Percentiles rank a stretch among this genome's conserved stretches.
phyloP scores from a whole-genome alignment of 495 filamentous ascomycete species.

The Aspergillus asperescens region DNA sequence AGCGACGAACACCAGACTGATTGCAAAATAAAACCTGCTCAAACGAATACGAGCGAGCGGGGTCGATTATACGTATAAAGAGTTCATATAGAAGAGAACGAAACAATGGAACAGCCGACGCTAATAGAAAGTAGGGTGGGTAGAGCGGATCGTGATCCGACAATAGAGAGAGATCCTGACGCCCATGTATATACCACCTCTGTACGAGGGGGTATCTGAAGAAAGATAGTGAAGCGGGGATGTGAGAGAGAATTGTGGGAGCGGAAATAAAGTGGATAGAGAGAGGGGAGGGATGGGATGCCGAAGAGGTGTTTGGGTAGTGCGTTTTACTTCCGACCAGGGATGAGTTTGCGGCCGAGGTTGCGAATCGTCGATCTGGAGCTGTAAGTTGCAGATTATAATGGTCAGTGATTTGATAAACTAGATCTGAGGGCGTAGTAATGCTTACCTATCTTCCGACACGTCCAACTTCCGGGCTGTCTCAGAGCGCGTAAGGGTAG shows the following conservation, averaged over 20 bases:
- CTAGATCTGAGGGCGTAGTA: neutral
- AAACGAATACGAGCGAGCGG: neutral
- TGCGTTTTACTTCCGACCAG: constrained; percentile 19
- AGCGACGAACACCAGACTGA: neutral
- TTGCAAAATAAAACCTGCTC: neutral
- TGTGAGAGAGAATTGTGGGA: neutral
- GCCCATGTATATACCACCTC: constrained; percentile 9
- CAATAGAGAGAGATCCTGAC: constrained; percentile 1
- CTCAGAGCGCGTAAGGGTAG: constrained; percentile 24
- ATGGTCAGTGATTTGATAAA: constrained; percentile 1
- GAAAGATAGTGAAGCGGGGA: neutral
- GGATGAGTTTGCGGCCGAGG: constrained; percentile 39
- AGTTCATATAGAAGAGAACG: neutral
- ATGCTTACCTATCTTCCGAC: constrained; percentile 37
- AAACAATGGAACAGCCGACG: neutral
- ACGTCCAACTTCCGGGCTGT: constrained; percentile 24
- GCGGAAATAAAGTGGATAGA: neutral
- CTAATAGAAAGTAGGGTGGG: neutral
- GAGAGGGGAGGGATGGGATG: neutral
- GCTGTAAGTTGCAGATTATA: constrained; percentile 6
- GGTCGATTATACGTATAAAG: neutral
- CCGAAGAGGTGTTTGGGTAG: neutral
- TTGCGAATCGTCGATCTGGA: constrained; percentile 39
- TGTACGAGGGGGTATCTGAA: constrained; percentile 6
- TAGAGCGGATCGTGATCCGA: constrained; percentile 4